Evolutionary conservation across 2,329 filamentous ascomycete genomes (phyloP).

Genomic region (Hirsutella rhossiliensis): DNA sequence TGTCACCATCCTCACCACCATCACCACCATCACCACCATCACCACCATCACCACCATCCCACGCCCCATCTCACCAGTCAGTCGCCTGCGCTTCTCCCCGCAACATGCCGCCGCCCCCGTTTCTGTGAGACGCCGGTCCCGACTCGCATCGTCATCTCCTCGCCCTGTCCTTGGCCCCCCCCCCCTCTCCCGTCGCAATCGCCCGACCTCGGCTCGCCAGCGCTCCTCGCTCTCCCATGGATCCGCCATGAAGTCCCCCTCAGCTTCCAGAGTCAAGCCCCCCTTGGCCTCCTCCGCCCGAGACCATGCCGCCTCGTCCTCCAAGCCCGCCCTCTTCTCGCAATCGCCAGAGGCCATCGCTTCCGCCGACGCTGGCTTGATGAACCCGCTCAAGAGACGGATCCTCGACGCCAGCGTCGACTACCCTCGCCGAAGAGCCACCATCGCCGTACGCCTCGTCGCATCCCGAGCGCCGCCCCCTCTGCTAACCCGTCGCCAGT

Average conservation of each 20-base stretch:
- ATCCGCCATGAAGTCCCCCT: neutral
- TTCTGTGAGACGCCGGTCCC: too few species aligned
- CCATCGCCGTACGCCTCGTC: constrained; percentile 48
- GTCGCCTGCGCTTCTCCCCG: too few species aligned
- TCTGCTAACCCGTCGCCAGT: constrained; percentile 31
- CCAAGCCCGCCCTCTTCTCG: constrained; percentile 43
- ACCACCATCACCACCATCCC: too few species aligned
- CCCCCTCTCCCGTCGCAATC: neutral
- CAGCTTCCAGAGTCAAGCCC: constrained; percentile 21
- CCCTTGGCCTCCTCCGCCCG: constrained; percentile 35
- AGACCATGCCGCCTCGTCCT: constrained; percentile 40
- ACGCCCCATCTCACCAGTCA: too few species aligned
- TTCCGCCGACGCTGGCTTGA: constrained; percentile 37
- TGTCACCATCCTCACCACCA: too few species aligned
- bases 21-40: too few species aligned
- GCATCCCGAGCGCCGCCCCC: neutral
- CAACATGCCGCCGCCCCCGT: too few species aligned
- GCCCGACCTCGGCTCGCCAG: neutral
- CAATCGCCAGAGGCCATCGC: constrained; percentile 41
- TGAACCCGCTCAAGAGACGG: constrained; percentile 48
- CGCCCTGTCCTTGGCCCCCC: too few species aligned
- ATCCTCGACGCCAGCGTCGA: constrained; percentile 50
- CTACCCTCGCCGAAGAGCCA: constrained; percentile 52
- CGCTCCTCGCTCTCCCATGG: neutral
- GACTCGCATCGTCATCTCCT: too few species aligned